Percentiles rank a stretch among this genome's conserved stretches.
Evolutionary conservation across 306 rosid species (phyloP).

Genomic region (Fragaria iinumae): DNA sequence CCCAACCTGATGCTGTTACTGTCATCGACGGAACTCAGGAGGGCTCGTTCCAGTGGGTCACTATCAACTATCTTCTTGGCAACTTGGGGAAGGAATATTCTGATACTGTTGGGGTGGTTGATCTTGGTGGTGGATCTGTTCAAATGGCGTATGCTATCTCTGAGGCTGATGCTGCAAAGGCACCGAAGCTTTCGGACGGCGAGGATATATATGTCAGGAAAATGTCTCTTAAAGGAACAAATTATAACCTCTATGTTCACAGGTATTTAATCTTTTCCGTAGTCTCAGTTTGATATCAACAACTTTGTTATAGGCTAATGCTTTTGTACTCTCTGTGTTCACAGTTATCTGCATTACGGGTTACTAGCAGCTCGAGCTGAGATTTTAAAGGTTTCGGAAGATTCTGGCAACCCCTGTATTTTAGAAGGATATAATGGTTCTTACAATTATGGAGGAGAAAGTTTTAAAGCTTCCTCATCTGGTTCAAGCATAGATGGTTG

Average conservation of each 20-base stretch:
- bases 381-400: slow-evolving; percentile 68
- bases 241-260: slow-evolving; percentile 90
- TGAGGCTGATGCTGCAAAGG: slow-evolving; percentile 64
- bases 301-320: slow-evolving; percentile 2
- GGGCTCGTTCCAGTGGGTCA: slow-evolving; percentile 97
- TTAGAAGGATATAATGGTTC: slow-evolving; percentile 72
- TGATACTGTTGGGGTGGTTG: slow-evolving; percentile 91
- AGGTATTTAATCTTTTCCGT: slow-evolving; percentile 39
- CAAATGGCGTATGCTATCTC: slow-evolving; percentile 99
- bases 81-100: slow-evolving; percentile 80
- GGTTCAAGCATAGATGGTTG: slow-evolving; percentile 80
- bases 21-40: slow-evolving; percentile 96
- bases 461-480: slow-evolving; percentile 52
- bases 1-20: slow-evolving; percentile 54
- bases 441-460: slow-evolving; percentile 73
- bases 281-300: not conserved
- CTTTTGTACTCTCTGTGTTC: slow-evolving; percentile 23
- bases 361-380: slow-evolving; percentile 97
- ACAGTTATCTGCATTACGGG: slow-evolving; percentile 91
- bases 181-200: slow-evolving; percentile 58
- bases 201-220: slow-evolving; percentile 66
- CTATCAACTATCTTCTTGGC: slow-evolving; percentile 89
- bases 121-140: slow-evolving; percentile 99
- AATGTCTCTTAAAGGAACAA: slow-evolving; percentile 79
- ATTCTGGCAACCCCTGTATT: slow-evolving; percentile 76